These are phyloP conservation scores for Rhodotorula sp. DNA, from an alignment of 1,284 basidiomycete species.

Conservation along the genomic window DNA sequence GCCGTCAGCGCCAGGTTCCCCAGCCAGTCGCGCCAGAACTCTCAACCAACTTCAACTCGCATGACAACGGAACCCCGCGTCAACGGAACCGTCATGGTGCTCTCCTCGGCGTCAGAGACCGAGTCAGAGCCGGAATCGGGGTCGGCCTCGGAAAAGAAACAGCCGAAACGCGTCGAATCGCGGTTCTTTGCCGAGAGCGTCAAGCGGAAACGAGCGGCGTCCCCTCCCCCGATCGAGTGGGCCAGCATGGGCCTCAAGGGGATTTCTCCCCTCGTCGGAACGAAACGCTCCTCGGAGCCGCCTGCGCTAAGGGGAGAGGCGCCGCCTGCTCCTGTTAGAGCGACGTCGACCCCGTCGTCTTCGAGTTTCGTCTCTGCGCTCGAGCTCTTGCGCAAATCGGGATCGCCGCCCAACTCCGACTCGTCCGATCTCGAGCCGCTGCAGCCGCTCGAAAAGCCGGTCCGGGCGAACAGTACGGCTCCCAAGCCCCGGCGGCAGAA, in stretches of 20 bases:
- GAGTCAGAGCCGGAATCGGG: not conserved
- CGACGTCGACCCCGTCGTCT: not conserved
- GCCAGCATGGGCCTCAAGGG: too few relatives aligned
- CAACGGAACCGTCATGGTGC: constrained; percentile 5
- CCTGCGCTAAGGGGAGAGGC: not conserved
- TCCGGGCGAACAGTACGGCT: not conserved
- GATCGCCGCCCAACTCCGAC: not conserved
- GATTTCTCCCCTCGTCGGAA: not conserved
- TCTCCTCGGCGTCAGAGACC: constrained; percentile 12
- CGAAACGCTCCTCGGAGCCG: not conserved
- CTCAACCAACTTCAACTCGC: too few relatives aligned
- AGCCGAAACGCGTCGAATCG: not conserved
- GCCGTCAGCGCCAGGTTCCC: not conserved
- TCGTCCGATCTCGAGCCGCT: not conserved
- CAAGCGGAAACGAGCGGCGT: not conserved
- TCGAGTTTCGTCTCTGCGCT: constrained; percentile 8
- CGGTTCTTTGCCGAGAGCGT: not conserved
- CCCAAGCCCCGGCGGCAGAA: too few relatives aligned
- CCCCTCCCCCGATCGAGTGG: too few relatives aligned
- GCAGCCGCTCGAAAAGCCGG: not conserved
- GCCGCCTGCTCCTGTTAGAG: not conserved
- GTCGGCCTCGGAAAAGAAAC: too few relatives aligned
- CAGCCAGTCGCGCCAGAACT: too few relatives aligned
- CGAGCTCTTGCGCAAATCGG: not conserved
- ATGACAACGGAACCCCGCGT: too few relatives aligned